Evolutionary conservation across 78 protist genomes (phyloP).

Genomic region (Protostelium mycophagum): DNA sequence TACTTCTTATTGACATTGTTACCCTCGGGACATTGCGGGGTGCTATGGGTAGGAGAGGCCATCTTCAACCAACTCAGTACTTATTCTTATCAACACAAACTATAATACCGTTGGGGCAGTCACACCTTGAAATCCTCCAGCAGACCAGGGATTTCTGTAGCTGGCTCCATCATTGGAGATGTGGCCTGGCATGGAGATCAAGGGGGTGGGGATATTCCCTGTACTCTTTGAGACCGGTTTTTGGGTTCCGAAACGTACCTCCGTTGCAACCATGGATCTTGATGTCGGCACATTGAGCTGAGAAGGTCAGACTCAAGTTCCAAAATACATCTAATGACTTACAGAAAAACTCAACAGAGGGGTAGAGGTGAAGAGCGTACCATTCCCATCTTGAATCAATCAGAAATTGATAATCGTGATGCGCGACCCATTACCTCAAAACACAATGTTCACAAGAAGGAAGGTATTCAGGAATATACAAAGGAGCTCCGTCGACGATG

Average conservation of each 20-base stretch:
- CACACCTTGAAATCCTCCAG: not conserved
- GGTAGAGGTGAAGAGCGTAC: not conserved
- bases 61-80: too few species aligned
- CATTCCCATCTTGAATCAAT: not conserved
- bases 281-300: not conserved
- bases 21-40: not conserved
- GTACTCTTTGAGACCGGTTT: too few species aligned
- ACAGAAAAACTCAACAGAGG: not conserved
- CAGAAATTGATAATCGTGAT: too few species aligned
- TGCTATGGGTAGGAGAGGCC: not conserved
- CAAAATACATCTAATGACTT: too few species aligned
- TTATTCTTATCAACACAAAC: too few species aligned
- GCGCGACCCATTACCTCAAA: too few species aligned
- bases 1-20: not conserved
- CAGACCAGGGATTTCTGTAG: not conserved
- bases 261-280: not conserved
- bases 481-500: not conserved
- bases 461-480: not conserved
- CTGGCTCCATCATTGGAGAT: not conserved
- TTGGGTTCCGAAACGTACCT: too few species aligned
- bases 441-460: not conserved
- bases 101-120: too few species aligned
- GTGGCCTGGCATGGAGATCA: not conserved
- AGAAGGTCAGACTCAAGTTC: too few species aligned
- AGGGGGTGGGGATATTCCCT: not conserved